Evolutionary conservation across 2,329 filamentous ascomycete species (phyloP), one percentile per base, ranked within the genome.

Genomic region (Penicillium sp.): DNA sequence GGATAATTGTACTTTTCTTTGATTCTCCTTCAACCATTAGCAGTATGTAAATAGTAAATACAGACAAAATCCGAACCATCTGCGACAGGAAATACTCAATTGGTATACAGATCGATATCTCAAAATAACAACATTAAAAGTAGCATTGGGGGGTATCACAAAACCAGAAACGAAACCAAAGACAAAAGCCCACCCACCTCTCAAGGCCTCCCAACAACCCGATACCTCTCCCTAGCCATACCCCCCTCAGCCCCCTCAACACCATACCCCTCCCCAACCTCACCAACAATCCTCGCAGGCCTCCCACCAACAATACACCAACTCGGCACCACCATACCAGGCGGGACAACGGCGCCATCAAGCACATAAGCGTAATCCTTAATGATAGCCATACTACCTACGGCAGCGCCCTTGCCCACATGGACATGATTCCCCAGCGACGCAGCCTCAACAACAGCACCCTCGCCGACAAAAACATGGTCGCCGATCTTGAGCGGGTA

Each of bases 401-500:
- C 82, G 1, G 89, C 88, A 61, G 87, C 90, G 51, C 87, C 85
- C 55, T 83, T 82, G 23, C 92, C 93, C 60, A 99, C 90, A 71
- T 91, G 86, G 17, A 97, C 92, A 76, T 97, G 91, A 66, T 83
- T 91, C 2, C 90, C 90, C 53, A 99, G 86, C 36, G 86, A 84
- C 7, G 92, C 91, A 0, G 93, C 91, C 72, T 94, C 91, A 38
- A 99, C 83, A 39, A 93, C 85, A 38, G 87, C 86, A 35, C 81
- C 80, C 68, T 85, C 82, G 58, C 91, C 93, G 49, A 99, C 84
- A 75, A 93, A 97, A 62, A 97, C 93, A 77, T 97, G 93, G 74
- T 97, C 93, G 45, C 92, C 92, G 64, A 99, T 89, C 61, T 94
- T 91, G 67, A 97, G 87, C 9, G 93, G 93, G 75, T 93, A 93